Evolutionary conservation across 371 early-diverging fungal genomes (phyloP).

Genomic region (Thermomucor indicae-seudaticae): DNA sequence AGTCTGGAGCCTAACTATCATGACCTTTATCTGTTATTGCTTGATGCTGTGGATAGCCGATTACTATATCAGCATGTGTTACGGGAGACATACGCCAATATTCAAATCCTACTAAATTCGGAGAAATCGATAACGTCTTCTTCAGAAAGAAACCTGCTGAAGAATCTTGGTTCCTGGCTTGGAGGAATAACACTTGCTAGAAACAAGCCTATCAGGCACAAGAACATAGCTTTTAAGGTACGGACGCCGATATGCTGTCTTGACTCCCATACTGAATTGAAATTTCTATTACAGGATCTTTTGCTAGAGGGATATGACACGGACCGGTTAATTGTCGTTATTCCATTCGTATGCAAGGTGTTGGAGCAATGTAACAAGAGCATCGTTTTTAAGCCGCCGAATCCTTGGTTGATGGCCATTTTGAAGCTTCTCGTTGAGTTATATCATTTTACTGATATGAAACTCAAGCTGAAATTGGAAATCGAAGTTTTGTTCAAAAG

Average conservation of each 20-base stretch:
- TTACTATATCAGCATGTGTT: slow-evolving; percentile 70
- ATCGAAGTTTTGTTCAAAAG: slow-evolving; percentile 96
- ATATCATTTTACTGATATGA: slow-evolving; percentile 89
- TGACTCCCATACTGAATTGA: neutral
- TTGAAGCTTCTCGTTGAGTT: slow-evolving; percentile 88
- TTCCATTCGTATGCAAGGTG: slow-evolving; percentile 98
- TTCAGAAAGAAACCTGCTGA: slow-evolving; percentile 82
- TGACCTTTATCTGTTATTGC: slow-evolving; percentile 74
- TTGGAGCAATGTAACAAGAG: slow-evolving; percentile 83
- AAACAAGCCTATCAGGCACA: slow-evolving; percentile 91
- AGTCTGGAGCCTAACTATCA: slow-evolving; percentile 96
- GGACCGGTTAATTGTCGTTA: slow-evolving; percentile 87
- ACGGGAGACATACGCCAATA: slow-evolving; percentile 85
- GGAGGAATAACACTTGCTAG: slow-evolving; percentile 93
- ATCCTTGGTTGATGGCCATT: slow-evolving; percentile 97
- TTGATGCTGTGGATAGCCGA: slow-evolving; percentile 65
- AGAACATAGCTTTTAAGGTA: slow-evolving; percentile 90
- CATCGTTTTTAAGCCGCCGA: slow-evolving; percentile 90
- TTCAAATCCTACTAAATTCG: slow-evolving; percentile 83
- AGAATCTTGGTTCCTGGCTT: slow-evolving; percentile 96
- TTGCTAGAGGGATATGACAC: slow-evolving; percentile 87
- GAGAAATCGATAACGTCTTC: slow-evolving; percentile 90
- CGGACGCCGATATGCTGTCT: neutral
- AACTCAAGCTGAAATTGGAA: slow-evolving; percentile 93
- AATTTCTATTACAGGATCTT: slow-evolving; percentile 54